phyloP scores from a whole-genome alignment of 2,329 filamentous ascomycete genomes.

The Alternaria incomplexa region DNA sequence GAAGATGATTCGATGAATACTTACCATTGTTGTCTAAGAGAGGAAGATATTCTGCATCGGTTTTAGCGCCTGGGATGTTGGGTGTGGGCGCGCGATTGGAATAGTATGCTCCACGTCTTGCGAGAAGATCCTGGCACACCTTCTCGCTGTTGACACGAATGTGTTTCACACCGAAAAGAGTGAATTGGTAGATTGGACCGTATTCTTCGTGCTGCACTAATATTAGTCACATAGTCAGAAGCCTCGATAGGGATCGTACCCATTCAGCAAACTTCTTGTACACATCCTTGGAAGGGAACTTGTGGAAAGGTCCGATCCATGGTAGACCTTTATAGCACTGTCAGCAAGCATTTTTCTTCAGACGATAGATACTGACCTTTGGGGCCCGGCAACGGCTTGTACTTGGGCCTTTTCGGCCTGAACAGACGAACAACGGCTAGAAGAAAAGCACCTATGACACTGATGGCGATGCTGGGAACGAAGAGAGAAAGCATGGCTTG shows the following conservation, averaged over 20 bases:
- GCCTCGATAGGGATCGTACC: not conserved
- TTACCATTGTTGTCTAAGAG: not conserved
- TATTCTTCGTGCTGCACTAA: not conserved
- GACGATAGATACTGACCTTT: not conserved
- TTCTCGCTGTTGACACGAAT: constrained; percentile 4
- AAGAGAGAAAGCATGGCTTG: not conserved
- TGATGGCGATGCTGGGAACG: not conserved
- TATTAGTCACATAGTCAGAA: not conserved
- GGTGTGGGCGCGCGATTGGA: constrained; percentile 1
- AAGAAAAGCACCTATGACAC: constrained; percentile 2
- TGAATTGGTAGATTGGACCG: constrained; percentile 2
- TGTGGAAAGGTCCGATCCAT: not conserved
- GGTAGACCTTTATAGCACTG: not conserved
- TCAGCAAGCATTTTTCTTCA: not conserved
- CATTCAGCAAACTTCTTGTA: constrained; percentile 3
- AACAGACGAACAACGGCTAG: not conserved
- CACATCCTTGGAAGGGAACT: not conserved
- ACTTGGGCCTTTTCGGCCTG: not conserved
- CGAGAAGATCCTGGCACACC: constrained; percentile 1
- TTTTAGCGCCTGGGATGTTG: constrained; percentile 2
- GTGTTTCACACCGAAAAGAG: not conserved
- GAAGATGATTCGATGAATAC: not conserved
- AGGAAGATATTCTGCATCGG: constrained; percentile 1
- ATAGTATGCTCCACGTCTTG: constrained; percentile 2
- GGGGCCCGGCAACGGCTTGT: not conserved